Evolutionary conservation across 169 alveolate species (phyloP), one percentile per base, ranked within the genome.

Genomic region (Eimeria mitis): DNA sequence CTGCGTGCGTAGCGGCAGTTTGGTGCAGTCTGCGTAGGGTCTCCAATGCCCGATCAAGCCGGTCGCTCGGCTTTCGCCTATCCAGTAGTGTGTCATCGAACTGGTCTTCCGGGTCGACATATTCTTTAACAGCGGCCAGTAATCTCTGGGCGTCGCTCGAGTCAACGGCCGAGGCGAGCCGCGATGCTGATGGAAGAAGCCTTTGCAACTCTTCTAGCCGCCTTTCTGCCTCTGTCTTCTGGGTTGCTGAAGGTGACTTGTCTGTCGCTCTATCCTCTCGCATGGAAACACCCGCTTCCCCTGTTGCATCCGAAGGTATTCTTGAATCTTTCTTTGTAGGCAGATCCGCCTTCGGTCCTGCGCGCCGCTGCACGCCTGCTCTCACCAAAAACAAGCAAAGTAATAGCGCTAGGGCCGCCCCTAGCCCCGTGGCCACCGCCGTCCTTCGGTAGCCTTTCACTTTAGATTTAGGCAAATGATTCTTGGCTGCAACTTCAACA

Each of bases 401-500:
- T 71, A 71, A 1, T 31, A 71, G 81, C 52, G 81, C 81, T 71
- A 71, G 52, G 81, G 81, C 81, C 34, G 81, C 81, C 37, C 81
- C 81, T 71, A 71, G n/a, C 81, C 81, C 81, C 31, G 81, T 37
- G n/a, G 81, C 81, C 81, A 71, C 81, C 54, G 81, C 81, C 81
- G 81, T 37, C 11, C 13, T 37, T 34, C 28, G 28, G 81, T 71
- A 37, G 25, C 81, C 81, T 34, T 34, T 31, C 11, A 19, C n/a
- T 19, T 40, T 37, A 19, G 81, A 71, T n/a, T 40, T 71, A 1
- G 54, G n/a, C 81, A 71, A 19, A 40, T n/a, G 54, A 34, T 71
- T 71, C 14, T 71, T 37, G 81, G 19, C 54, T 13, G 81, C 54
- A 71, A 34, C 81, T 71, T 40, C 54, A 71, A 19, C 81, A 21